These are phyloP conservation scores for Linnemannia schmuckeri DNA, from an alignment of 192 early-diverging fungal species.

Conservation along the genomic window DNA sequence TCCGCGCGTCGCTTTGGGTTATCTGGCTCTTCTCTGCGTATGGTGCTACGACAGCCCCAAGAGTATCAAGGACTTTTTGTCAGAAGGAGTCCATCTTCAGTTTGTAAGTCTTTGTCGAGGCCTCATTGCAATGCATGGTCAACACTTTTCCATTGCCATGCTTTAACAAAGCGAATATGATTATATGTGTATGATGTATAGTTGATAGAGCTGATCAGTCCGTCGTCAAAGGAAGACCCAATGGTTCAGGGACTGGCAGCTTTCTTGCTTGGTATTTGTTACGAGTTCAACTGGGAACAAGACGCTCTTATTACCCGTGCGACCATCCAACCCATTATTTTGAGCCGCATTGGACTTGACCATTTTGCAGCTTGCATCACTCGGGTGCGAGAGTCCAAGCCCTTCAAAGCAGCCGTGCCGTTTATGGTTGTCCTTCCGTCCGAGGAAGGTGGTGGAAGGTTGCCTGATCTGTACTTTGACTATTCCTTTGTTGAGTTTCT, in stretches of 20 bases:
- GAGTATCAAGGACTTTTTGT: constrained; percentile 86
- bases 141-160: not conserved
- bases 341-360: constrained; percentile 89
- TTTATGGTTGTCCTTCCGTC: constrained; percentile 72
- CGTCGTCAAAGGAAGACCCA: constrained; percentile 87
- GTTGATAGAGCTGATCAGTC: constrained; percentile 92
- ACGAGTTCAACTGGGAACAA: constrained; percentile 90
- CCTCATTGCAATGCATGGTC: too few species aligned
- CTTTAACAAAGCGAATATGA: not conserved
- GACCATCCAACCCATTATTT: constrained; percentile 86
- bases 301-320: constrained; percentile 81
- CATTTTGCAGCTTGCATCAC: constrained; percentile 87
- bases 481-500: constrained; percentile 87
- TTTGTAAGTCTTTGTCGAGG: constrained; percentile 72
- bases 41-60: constrained; percentile 90
- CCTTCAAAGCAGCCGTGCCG: constrained; percentile 81
- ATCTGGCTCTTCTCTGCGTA: constrained; percentile 81
- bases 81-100: constrained; percentile 90
- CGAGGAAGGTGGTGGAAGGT: constrained; percentile 69
- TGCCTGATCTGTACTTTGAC: constrained; percentile 86
- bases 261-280: constrained; percentile 86
- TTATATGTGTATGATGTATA: constrained; percentile 25
- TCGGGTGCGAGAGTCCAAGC: constrained; percentile 85
- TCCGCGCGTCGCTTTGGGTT: constrained; percentile 79
- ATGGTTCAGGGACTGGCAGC: constrained; percentile 92